Evolutionary conservation across 176 grass and related monocot genomes (phyloP).

Genomic region (Sorghum bicolor): Sorghum_bicolor_NCBIv3 NC_012875.2:43950501-43951000

Average conservation of each 20-base stretch:
- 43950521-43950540: conserved; percentile 71
- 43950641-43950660: conserved; percentile 48
- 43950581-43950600: conserved; percentile 45
- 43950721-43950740: conserved; percentile 67
- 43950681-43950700: conserved; percentile 70
- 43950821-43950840: conserved; percentile 49
- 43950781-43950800: not conserved
- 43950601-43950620: conserved; percentile 55
- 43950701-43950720: conserved; percentile 67
- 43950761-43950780: conserved; percentile 15
- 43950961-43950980: conserved; percentile 38
- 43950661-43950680: conserved; percentile 53
- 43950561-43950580: conserved; percentile 83
- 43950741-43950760: conserved; percentile 51
- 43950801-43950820: conserved; percentile 52
- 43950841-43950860: conserved; percentile 55
- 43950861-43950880: conserved; percentile 57
- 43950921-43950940: conserved; percentile 29
- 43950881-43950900: conserved; percentile 53
- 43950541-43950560: conserved; percentile 56
- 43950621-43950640: conserved; percentile 51
- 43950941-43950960: conserved; percentile 38
- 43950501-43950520: conserved; percentile 40
- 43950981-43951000: conserved; percentile 30
- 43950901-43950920: conserved; percentile 55